A percentile compares a stretch with the other conserved stretches of the same genome.
These are phyloP conservation scores for Paxillus rubicundulus DNA, from an alignment of 768 basidiomycete species.

Conservation along the genomic window DNA sequence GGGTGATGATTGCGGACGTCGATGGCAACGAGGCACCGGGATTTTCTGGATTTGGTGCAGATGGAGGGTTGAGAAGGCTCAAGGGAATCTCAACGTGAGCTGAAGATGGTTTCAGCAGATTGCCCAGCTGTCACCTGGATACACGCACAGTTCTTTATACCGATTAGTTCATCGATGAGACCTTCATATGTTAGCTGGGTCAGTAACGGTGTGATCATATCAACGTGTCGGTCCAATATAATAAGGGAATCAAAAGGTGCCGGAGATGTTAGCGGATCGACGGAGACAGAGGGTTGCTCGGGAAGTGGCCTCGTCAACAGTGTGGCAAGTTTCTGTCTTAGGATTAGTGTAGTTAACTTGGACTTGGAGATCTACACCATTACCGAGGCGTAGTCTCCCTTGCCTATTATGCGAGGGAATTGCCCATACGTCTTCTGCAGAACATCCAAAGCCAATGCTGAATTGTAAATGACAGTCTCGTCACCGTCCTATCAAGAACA, in stretches of 20 bases:
- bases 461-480: conserved; percentile 84
- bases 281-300: conserved; percentile 38
- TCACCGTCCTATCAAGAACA: conserved; percentile 73
- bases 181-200: conserved; percentile 98
- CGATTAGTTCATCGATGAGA: conserved; percentile 87
- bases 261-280: conserved; percentile 44
- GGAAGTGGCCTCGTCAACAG: conserved; percentile 63
- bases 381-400: conserved; percentile 85
- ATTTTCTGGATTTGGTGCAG: conserved; percentile 39
- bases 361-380: conserved; percentile 14
- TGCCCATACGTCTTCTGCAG: conserved; percentile 83
- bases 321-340: conserved; percentile 65
- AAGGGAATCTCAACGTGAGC: conserved; percentile 80
- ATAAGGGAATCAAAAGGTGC: conserved; percentile 82
- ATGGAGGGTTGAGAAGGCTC: conserved; percentile 61
- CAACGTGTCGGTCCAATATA: conserved; percentile 84
- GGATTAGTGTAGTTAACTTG: conserved; percentile 9
- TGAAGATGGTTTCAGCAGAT: conserved; percentile 26
- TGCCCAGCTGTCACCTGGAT: background rate
- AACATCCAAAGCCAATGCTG: conserved; percentile 80
- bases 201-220: conserved; percentile 93
- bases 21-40: conserved; percentile 41
- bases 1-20: conserved; percentile 42
- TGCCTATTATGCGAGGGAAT: conserved; percentile 90
- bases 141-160: conserved; percentile 80